A percentile compares a stretch with the other conserved stretches of the same genome.
Conservation (phyloP, 257 asterid species). For the Nicotiana obtusifolia region DNA sequence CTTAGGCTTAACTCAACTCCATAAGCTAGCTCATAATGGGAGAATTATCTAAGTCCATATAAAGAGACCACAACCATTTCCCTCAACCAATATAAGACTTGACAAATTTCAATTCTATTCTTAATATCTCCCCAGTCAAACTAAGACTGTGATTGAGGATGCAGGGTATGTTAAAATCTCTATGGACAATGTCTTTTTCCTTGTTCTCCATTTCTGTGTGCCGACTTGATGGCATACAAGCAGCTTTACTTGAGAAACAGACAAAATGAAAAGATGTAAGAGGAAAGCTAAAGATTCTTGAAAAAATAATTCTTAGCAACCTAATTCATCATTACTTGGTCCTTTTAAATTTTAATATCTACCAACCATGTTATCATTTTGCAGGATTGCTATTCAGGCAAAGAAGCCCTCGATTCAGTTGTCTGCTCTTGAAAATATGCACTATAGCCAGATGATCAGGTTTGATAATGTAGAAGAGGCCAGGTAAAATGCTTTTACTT, state of each 20-base stretch:
- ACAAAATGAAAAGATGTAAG: not conserved
- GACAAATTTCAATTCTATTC: not conserved
- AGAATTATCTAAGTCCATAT: too few relatives aligned
- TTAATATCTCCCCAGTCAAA: not conserved
- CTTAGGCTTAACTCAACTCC: too few relatives aligned
- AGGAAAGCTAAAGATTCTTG: not conserved
- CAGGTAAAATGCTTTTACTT: slow-evolving; percentile 36
- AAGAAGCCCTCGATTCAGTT: slow-evolving; percentile 57
- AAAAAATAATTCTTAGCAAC: not conserved
- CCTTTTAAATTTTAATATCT: not conserved
- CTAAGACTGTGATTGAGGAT: not conserved
- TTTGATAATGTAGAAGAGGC: slow-evolving; percentile 80
- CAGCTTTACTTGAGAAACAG: not conserved
- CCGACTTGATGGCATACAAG: not conserved
- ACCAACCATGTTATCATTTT: not conserved
- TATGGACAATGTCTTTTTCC: not conserved
- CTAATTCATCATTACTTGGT: not conserved
- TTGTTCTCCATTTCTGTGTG: not conserved
- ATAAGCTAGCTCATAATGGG: too few relatives aligned
- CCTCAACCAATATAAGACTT: too few relatives aligned
- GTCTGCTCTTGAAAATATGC: slow-evolving; percentile 89
- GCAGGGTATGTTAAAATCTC: not conserved
- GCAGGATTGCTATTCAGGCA: slow-evolving; percentile 68
- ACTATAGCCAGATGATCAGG: slow-evolving; percentile 92
- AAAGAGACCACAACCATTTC: too few relatives aligned